Evolutionary conservation across 2,329 filamentous ascomycete species (phyloP).

Genomic region (Cercospora janseana): DNA sequence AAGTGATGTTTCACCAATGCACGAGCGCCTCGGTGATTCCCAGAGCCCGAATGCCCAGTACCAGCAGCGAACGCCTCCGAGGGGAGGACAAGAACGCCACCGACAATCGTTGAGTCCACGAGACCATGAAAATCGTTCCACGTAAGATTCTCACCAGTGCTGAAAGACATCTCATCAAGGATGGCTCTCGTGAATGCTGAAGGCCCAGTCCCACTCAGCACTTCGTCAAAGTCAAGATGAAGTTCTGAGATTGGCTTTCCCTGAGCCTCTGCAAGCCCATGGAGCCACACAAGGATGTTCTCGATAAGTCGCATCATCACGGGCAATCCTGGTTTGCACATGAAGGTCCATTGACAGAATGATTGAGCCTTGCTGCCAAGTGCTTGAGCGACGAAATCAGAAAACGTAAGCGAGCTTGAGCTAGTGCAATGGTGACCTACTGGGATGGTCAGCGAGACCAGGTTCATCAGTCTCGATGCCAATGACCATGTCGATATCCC

Average conservation of each 20-base stretch:
- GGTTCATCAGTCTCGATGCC: constrained; percentile 70
- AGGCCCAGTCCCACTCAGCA: constrained; percentile 67
- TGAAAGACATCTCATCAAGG: constrained; percentile 60
- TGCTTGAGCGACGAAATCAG: too few relatives aligned
- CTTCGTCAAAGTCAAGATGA: constrained; percentile 66
- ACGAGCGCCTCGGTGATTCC: constrained; percentile 62
- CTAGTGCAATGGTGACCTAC: neutral
- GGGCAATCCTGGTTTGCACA: constrained; percentile 63
- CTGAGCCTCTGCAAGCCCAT: constrained; percentile 58
- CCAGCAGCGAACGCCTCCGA: constrained; percentile 71
- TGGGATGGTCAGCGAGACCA: constrained; percentile 59
- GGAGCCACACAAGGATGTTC: constrained; percentile 65
- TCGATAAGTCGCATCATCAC: constrained; percentile 68
- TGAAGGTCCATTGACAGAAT: constrained; percentile 74
- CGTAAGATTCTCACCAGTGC: constrained; percentile 47
- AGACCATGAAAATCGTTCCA: constrained; percentile 67
- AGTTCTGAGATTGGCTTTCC: constrained; percentile 59
- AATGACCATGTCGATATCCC: constrained; percentile 65
- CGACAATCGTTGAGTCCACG: constrained; percentile 62
- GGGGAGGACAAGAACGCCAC: constrained; percentile 63
- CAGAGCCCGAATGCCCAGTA: constrained; percentile 69
- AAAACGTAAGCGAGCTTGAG: too few relatives aligned
- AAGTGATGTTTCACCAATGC: constrained; percentile 72
- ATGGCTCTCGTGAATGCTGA: constrained; percentile 67
- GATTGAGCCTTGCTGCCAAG: constrained; percentile 65